Base-by-base conservation (phyloP, 371 early-diverging fungal species). In the Mortierella sp. region DNA sequence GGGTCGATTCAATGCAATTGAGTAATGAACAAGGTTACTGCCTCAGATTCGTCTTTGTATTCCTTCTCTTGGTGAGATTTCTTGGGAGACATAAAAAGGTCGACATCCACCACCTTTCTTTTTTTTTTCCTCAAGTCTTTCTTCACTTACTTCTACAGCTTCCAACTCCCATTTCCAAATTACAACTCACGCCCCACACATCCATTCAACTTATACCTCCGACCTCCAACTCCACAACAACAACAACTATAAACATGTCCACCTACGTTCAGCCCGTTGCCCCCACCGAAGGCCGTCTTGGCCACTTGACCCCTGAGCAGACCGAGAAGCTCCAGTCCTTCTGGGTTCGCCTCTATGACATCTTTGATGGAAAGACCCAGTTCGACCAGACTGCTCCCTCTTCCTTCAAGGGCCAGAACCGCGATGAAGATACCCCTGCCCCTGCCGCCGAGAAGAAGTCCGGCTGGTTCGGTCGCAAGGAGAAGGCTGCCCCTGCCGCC, bases 291-390 rank as follows among this genome's bases (percentile, higher is more conserved):
- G 87, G 87, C n/a, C 87, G 86, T 62, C 83, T 86, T 65, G 86
- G 86, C 62, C 84, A 90, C 75, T 81, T 92, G 68, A 85, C 88
- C 52, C 80, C 85, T 26, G 73, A 84, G 61, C 89, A 92, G 83
- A 87, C 87, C 64, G 87, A 87, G 59, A 84, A 83, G 76, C 84
- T 92, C 52, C 89, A 90, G 65, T 84, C 90, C 63, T 70, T 91
- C 76, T 92, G 91, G 91, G 76, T 72, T 60, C 85, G 85, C 57
- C 76, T 91, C 45, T 86, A 90, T 51, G 86, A 87, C 59, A 84
- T 88, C 83, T 88, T 89, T 81, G 86, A 88, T 16, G 83, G 83
- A 73, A 81, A 81, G 73, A 62, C 73, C 32, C 43, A 61, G 24
- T 76, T 81, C 57, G 83, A 81, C 57, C 83, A 81, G 71, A 76